phyloP scores from a whole-genome alignment of 2,329 filamentous ascomycete genomes.

The Grosmannia serpens region DNA sequence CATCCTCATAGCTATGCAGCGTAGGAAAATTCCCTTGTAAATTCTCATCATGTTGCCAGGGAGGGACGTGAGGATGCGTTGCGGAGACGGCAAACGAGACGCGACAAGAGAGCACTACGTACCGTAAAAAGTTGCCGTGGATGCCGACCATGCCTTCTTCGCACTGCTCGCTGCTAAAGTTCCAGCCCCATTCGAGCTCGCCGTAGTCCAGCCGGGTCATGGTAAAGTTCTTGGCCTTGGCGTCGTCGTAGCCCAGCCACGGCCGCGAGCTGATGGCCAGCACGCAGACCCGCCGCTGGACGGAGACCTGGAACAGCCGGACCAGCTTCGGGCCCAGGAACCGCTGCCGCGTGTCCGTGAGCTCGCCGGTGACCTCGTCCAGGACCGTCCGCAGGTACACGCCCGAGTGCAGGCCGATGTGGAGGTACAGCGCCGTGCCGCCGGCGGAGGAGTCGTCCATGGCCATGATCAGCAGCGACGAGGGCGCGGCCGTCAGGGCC shows the following conservation, averaged over 20 bases:
- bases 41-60: constrained; percentile 43
- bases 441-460: constrained; percentile 92
- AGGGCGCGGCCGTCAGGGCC: constrained; percentile 81
- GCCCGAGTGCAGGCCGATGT: constrained; percentile 91
- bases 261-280: constrained; percentile 83
- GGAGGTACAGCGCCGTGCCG: constrained; percentile 79
- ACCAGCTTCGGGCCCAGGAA: constrained; percentile 88
- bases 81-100: constrained; percentile 30
- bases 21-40: constrained; percentile 43
- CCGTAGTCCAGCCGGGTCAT: constrained; percentile 86
- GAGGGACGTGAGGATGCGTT: constrained; percentile 14
- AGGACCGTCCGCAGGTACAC: constrained; percentile 92
- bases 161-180: constrained; percentile 91
- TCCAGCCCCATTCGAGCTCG: constrained; percentile 86
- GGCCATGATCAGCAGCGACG: constrained; percentile 78
- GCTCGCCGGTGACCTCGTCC: constrained; percentile 88
- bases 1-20: constrained; percentile 43
- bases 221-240: constrained; percentile 76
- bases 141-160: constrained; percentile 90
- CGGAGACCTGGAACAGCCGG: constrained; percentile 81
- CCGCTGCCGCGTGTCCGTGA: constrained; percentile 87
- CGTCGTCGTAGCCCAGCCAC: constrained; percentile 92
- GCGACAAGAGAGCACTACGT: constrained; percentile 21
- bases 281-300: constrained; percentile 74
- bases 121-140: constrained; percentile 79